These are phyloP conservation scores for Scleromitrula shiraiana DNA, from an alignment of 2,329 filamentous ascomycete genomes.

Conservation along the genomic window DNA sequence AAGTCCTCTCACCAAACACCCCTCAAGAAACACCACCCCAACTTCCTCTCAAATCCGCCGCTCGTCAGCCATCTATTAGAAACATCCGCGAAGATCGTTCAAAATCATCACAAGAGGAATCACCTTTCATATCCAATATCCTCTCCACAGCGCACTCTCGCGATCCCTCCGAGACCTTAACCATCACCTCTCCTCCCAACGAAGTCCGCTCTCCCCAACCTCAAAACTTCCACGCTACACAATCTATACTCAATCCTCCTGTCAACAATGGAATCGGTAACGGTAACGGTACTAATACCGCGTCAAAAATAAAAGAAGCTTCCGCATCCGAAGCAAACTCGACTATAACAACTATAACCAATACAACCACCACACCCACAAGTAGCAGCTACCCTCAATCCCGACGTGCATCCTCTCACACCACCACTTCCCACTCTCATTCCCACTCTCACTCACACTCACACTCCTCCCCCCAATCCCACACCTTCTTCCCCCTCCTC, in stretches of 20 bases:
- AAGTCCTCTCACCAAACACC: conserved; percentile 21
- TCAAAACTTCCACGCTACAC: conserved; percentile 17
- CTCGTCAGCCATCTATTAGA: conserved; percentile 5
- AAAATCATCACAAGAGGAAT: neutral
- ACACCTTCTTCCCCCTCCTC: conserved; percentile 17
- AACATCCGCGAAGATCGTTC: neutral
- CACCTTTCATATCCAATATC: conserved; percentile 7
- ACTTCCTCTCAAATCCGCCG: conserved; percentile 19
- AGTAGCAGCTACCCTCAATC: neutral
- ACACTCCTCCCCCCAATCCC: conserved; percentile 13
- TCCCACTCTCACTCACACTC: neutral
- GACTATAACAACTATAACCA: conserved; percentile 9
- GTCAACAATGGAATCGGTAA: neutral
- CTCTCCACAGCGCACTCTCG: conserved; percentile 15
- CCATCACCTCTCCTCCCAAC: conserved; percentile 21
- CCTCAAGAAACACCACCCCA: conserved; percentile 14
- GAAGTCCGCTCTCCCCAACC: conserved; percentile 22
- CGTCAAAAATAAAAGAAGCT: no score
- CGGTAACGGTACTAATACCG: no score
- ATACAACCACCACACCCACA: conserved; percentile 1
- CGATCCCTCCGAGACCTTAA: conserved; percentile 23
- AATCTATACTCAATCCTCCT: conserved; percentile 13
- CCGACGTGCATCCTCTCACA: conserved; percentile 1
- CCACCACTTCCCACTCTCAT: conserved; percentile 5
- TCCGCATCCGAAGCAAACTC: conserved; percentile 6